Evolutionary conservation across 140 eudicot genomes (phyloP).

Genomic region (Bidens hawaiensis): DNA sequence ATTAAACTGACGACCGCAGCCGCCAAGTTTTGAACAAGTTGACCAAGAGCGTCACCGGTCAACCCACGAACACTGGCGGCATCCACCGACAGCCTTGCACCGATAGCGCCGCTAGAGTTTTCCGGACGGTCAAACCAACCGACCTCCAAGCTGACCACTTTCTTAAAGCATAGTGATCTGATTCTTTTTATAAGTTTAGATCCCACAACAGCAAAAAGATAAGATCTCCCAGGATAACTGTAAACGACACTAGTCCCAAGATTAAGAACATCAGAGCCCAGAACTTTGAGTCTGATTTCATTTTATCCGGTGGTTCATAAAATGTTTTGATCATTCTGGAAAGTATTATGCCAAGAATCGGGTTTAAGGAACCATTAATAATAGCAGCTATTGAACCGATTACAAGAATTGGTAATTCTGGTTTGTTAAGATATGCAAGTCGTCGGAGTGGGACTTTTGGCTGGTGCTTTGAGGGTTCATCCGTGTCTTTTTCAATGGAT

Average conservation of each 20-base stretch:
- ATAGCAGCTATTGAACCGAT: slow-evolving; percentile 52
- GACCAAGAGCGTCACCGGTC: slow-evolving; percentile 75
- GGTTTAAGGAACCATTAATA: slow-evolving; percentile 49
- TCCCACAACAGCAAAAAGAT: slow-evolving; percentile 72
- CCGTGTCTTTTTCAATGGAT: slow-evolving; percentile 24
- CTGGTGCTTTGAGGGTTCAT: slow-evolving; percentile 32
- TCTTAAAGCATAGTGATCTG: slow-evolving; percentile 64
- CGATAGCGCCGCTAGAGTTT: slow-evolving; percentile 74
- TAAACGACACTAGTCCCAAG: slow-evolving; percentile 46
- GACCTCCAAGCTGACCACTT: slow-evolving; percentile 69
- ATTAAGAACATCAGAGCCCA: slow-evolving; percentile 65
- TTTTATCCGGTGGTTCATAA: slow-evolving; percentile 44
- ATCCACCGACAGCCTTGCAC: slow-evolving; percentile 75
- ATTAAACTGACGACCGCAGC: slow-evolving; percentile 46
- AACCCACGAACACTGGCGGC: slow-evolving; percentile 72
- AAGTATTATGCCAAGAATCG: slow-evolving; percentile 51
- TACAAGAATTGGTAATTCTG: slow-evolving; percentile 57
- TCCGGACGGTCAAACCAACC: slow-evolving; percentile 75
- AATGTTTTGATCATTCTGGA: slow-evolving; percentile 56
- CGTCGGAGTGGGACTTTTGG: slow-evolving; percentile 51
- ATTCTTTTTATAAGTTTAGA: slow-evolving; percentile 54
- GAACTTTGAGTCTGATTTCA: slow-evolving; percentile 55
- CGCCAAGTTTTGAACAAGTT: slow-evolving; percentile 62
- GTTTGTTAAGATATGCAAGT: slow-evolving; percentile 66
- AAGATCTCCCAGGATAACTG: slow-evolving; percentile 53